A percentile compares a stretch with the other conserved stretches of the same genome.
These are phyloP conservation scores for Raphanus raphanistrum DNA, from an alignment of 345 rosid species.

Conservation along the genomic window DNA sequence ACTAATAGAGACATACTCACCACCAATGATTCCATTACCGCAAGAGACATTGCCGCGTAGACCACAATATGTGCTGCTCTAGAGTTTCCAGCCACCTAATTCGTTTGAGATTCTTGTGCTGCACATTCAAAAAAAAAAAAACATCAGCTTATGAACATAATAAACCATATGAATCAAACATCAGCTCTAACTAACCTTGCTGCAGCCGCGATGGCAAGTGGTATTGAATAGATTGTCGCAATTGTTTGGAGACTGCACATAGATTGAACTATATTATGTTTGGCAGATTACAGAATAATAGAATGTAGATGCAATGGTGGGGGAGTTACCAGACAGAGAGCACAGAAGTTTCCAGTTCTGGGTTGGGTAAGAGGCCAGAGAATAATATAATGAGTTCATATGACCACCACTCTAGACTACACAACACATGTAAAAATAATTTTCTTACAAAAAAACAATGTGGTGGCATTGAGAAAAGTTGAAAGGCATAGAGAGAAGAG, in stretches of 20 bases:
- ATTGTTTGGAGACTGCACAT: conserved; percentile 56
- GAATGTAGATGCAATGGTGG: conserved; percentile 9
- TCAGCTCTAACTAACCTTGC: conserved; percentile 49
- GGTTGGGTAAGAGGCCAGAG: conserved; percentile 79
- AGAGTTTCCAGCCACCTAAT: conserved; percentile 75
- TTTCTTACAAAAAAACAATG: background rate
- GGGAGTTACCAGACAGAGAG: conserved; percentile 64
- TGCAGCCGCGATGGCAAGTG: conserved; percentile 60
- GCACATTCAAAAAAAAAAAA: conserved; percentile 18
- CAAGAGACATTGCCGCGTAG: conserved; percentile 43
- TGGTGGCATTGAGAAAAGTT: background rate
- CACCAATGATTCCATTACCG: conserved; percentile 41
- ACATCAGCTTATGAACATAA: background rate
- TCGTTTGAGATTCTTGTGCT: conserved; percentile 64
- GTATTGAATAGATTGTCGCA: conserved; percentile 48
- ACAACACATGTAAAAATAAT: background rate
- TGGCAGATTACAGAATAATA: background rate
- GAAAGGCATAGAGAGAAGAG: background rate
- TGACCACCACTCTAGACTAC: conserved; percentile 98
- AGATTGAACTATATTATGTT: conserved; percentile 4
- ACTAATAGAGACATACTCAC: conserved; percentile 50
- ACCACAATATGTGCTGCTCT: conserved; percentile 52
- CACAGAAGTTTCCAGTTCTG: conserved; percentile 83
- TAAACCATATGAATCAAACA: background rate
- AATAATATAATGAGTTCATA: conserved; percentile 72